A percentile compares a stretch with the other conserved stretches of the same genome.
Conservation (phyloP, 805 yeast species). For the Allodekkera sacchari region DNA sequence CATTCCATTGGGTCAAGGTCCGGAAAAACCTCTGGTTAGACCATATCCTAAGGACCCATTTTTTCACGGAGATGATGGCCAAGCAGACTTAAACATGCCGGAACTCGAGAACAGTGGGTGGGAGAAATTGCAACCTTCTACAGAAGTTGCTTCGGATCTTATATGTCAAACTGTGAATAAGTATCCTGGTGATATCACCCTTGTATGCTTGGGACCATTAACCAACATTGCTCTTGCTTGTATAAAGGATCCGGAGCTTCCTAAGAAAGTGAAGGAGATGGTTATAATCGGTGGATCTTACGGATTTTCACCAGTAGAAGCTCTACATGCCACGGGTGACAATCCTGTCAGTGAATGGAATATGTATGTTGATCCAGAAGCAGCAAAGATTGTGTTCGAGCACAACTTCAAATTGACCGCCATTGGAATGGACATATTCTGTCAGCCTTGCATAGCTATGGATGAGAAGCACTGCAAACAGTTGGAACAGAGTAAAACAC, state of each 20-base stretch:
- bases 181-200: constrained; percentile 10
- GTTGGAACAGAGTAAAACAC: constrained; percentile 7
- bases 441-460: constrained; percentile 20
- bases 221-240: constrained; percentile 19
- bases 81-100: constrained; percentile 16
- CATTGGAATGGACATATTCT: constrained; percentile 22
- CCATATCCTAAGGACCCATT: constrained; percentile 21
- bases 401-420: constrained; percentile 16
- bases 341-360: constrained; percentile 23
- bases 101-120: constrained; percentile 11
- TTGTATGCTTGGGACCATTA: constrained; percentile 18
- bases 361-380: constrained; percentile 21
- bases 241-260: constrained; percentile 17
- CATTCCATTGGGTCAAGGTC: constrained; percentile 21
- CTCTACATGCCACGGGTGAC: constrained; percentile 21
- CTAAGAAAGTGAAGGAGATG: constrained; percentile 14
- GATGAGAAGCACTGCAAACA: constrained; percentile 6
- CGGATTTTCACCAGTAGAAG: constrained; percentile 17
- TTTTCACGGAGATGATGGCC: constrained; percentile 19
- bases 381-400: constrained; percentile 18
- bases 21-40: constrained; percentile 19
- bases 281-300: constrained; percentile 20
- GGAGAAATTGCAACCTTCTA: constrained; percentile 7
- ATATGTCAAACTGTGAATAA: constrained; percentile 14
- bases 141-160: constrained; percentile 15